A percentile compares a stretch with the other conserved stretches of the same genome.
Conservation (phyloP, 441 rosid genomes). For the Syzygium malaccense region DNA sequence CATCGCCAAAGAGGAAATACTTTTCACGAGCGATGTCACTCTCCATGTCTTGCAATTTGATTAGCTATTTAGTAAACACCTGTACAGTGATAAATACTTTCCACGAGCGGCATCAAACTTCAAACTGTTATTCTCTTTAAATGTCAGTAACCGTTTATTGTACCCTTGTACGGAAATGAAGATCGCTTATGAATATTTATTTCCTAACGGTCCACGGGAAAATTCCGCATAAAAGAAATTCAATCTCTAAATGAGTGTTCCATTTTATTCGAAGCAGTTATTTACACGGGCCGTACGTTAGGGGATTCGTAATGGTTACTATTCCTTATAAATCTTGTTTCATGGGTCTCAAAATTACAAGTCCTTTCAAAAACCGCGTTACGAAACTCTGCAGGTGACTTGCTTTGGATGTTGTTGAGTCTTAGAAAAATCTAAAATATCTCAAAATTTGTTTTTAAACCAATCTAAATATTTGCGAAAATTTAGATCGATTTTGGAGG, state of each 20-base stretch:
- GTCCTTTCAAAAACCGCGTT: no score
- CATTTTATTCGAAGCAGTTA: not conserved
- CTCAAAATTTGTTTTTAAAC: not conserved
- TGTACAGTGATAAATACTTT: not conserved
- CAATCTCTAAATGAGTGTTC: no score
- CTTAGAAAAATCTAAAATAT: not conserved
- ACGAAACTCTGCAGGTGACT: not conserved
- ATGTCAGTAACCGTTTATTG: not conserved
- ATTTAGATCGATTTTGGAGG: not conserved
- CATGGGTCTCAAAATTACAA: no score
- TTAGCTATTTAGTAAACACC: not conserved
- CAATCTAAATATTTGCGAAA: not conserved
- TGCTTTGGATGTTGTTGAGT: not conserved
- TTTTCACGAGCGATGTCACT: not conserved
- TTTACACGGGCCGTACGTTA: not conserved
- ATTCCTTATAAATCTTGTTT: not conserved
- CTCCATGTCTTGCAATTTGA: not conserved
- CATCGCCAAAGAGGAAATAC: not conserved
- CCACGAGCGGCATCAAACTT: not conserved
- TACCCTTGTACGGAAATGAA: not conserved
- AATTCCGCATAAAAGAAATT: not conserved
- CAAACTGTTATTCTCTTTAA: not conserved
- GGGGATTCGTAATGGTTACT: not conserved
- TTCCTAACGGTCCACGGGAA: not conserved
- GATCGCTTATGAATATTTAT: not conserved